A percentile compares a stretch with the other conserved stretches of the same genome.
These are phyloP conservation scores for Phytopythium boreale DNA, from an alignment of 352 stramenopile species.

Conservation along the genomic window DNA sequence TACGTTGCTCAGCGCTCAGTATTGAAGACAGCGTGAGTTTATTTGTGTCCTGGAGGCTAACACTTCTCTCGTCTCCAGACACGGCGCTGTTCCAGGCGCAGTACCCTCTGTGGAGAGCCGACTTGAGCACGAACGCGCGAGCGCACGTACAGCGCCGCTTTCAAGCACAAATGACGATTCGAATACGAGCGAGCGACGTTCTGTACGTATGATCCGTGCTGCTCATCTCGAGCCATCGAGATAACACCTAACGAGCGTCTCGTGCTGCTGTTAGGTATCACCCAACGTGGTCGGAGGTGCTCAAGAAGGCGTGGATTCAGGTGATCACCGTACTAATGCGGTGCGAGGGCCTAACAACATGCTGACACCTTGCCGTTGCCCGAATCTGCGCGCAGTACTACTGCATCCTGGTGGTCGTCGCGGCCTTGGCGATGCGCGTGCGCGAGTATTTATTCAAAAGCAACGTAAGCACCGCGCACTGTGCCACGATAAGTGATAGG, in stretches of 20 bases:
- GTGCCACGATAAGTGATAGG: neutral
- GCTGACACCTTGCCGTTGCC: neutral
- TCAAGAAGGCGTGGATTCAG: constrained; percentile 72
- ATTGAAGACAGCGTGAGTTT: neutral
- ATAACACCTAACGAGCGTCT: neutral
- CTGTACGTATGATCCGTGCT: constrained; percentile 15
- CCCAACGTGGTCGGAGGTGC: constrained; percentile 50
- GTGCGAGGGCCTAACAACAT: neutral
- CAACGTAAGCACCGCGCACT: constrained; percentile 21
- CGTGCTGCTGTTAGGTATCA: constrained; percentile 32
- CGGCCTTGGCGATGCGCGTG: constrained; percentile 22
- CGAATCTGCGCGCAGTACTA: constrained; percentile 28
- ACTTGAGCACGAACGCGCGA: constrained; percentile 10
- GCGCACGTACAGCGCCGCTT: constrained; percentile 21
- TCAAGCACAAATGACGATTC: constrained; percentile 36
- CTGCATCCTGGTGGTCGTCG: constrained; percentile 37
- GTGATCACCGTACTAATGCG: constrained; percentile 13
- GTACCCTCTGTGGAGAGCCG: constrained; percentile 41
- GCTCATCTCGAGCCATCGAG: neutral
- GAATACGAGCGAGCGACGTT: constrained; percentile 30
- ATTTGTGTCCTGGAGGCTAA: neutral
- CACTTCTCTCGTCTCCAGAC: constrained; percentile 11
- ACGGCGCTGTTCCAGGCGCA: constrained; percentile 32
- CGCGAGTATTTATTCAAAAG: constrained; percentile 39
- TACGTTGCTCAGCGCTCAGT: constrained; percentile 16